Percentiles rank a stretch among this genome's conserved stretches.
These are phyloP conservation scores for Trametes gibbosa DNA, from an alignment of 768 basidiomycete species.

Conservation along the genomic window DNA sequence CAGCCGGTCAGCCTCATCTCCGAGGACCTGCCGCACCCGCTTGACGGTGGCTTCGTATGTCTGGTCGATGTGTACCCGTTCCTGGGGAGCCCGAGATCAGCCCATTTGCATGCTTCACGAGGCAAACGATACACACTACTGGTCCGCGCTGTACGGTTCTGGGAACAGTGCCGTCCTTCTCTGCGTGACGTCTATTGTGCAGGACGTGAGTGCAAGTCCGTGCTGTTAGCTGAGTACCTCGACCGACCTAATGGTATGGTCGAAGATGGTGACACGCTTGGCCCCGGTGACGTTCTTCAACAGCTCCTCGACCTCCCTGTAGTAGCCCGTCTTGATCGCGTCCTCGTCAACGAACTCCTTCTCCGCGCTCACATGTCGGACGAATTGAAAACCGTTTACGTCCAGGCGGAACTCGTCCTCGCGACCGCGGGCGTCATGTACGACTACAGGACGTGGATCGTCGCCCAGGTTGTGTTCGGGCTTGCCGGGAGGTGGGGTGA, in stretches of 20 bases:
- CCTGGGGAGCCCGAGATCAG: conserved; percentile 20
- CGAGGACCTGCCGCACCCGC: conserved; percentile 39
- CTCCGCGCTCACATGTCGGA: conserved; percentile 33
- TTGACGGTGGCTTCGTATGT: conserved; percentile 35
- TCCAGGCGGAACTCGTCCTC: conserved; percentile 34
- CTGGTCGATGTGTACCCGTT: conserved; percentile 46
- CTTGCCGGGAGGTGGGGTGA: conserved; percentile 21
- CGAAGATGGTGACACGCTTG: conserved; percentile 42
- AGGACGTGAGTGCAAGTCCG: background rate
- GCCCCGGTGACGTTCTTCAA: conserved; percentile 40
- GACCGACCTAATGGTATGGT: conserved; percentile 41
- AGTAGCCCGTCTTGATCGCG: conserved; percentile 37
- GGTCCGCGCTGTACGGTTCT: conserved; percentile 25
- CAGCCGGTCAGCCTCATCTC: conserved; percentile 40
- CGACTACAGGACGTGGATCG: conserved; percentile 26
- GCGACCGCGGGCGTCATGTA: conserved; percentile 33
- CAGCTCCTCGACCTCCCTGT: conserved; percentile 41
- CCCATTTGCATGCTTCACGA: background rate
- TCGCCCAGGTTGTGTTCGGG: conserved; percentile 31
- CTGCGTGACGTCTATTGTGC: conserved; percentile 14
- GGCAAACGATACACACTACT: conserved; percentile 28
- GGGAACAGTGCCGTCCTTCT: conserved; percentile 10
- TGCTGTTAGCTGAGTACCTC: background rate
- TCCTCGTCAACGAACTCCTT: conserved; percentile 42
- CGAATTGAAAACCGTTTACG: conserved; percentile 44